Evolutionary conservation across 2,329 filamentous ascomycete species (phyloP), one percentile per base, ranked within the genome.

Genomic region (Microascus cirrosus): DNA sequence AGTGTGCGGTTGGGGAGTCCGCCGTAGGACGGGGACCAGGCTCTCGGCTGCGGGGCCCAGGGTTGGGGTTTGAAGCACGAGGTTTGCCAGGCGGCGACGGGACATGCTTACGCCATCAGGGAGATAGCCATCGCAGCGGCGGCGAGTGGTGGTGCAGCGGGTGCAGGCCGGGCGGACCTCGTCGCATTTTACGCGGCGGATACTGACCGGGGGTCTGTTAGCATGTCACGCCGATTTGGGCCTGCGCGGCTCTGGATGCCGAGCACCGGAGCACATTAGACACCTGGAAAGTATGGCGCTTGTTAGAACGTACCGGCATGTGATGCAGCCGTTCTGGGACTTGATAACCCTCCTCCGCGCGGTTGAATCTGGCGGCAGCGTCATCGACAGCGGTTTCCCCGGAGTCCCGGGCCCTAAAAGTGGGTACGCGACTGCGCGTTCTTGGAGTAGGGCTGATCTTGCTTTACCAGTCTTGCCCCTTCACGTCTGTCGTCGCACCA

Each of bases 291-390:
- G 36, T 12, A 12, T 45, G 39, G 13, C n/a, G 39, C 39, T 45
- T 45, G 39, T 15, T 13, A 18, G 15, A 18, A 18, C 8, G 13
- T 63, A 79, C 77, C 80, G 80, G 76, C 78, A 81, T 54, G 78
- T 81, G 58, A 78, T 70, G 66, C 78, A 81, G 15, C 78, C 78
- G 7, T 75, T 77, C 56, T 73, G 69, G 57, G 77, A 74, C 62
- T 77, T 77, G 8, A 11, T 3, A 8, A 11, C 45, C n/a, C 45
- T 50, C 20, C 24, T 50, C 20, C 20, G n/a, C 2, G 45, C 20
- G 11, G 20, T 2, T 6, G 2, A 6, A 1, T 24, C 45, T 20
- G 45, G 7, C 10, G n/a, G 45, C 24, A 10, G n/a, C 12, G 45
- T 50, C 45, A 50, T 50, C 7, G 18, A 13, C 2, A n/a, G 39